Conservation (phyloP, 1,139 yeast genomes). For the Lodderomyces orthopsilosis region DNA sequence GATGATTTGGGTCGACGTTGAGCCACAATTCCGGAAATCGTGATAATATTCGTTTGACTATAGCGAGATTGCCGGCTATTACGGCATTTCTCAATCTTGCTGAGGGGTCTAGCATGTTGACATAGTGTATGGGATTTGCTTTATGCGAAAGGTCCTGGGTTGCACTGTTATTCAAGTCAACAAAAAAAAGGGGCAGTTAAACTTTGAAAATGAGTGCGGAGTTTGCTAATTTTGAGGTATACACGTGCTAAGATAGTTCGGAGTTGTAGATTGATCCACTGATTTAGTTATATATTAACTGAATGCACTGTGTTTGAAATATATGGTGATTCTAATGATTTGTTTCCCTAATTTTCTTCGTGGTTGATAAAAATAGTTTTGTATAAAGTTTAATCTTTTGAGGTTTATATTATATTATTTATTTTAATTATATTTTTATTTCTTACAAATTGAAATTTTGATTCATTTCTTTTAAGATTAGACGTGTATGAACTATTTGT, state of each 20-base stretch:
- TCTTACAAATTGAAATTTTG: neutral
- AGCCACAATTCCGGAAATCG: conserved; percentile 77
- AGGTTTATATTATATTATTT: no score
- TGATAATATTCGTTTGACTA: conserved; percentile 66
- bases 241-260: no score
- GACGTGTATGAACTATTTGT: neutral
- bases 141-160: conserved; percentile 4
- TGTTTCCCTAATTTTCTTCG: no score
- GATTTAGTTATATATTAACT: no score
- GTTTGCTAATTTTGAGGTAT: no score
- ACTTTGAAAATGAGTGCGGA: no score
- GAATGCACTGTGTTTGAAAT: no score
- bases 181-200: no score
- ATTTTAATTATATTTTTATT: neutral
- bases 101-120: conserved; percentile 58
- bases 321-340: no score
- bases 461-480: neutral
- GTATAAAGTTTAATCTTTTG: no score
- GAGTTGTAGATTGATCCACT: no score
- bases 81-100: conserved; percentile 73
- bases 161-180: neutral
- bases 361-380: neutral
- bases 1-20: conserved; percentile 60
- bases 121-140: conserved; percentile 12
- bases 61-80: conserved; percentile 64